Evolutionary conservation across 345 rosid genomes (phyloP), one percentile per base, ranked within the genome.

Genomic region (Bruguiera gymnorhiza): DNA sequence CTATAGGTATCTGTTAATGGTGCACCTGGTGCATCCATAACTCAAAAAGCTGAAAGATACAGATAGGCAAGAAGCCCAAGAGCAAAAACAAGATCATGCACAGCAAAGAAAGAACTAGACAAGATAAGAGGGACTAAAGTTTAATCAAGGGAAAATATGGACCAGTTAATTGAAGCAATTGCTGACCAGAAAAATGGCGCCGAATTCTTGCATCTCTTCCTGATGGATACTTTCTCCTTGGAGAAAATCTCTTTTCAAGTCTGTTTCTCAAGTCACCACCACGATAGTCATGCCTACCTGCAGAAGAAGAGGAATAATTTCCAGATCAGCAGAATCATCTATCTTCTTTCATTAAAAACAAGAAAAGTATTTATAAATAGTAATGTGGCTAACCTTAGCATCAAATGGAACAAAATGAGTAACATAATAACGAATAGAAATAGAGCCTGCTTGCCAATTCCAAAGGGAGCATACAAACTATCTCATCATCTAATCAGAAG

Each of bases 231-330:
- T 83, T 89, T 71, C 66, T 77, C 76, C 71, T 80, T 20, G 91
- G 91, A 76, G 96, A 92, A 70, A 72, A 75, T 69, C 89, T 94
- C 75, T 81, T 83, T 66, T 86, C 96, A 83, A 90, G 91, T 76
- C 77, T 92, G 81, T 81, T 79, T 82, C 99, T 89, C 81, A 92
- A 82, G 82, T 96, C 98, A 78, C 79, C 76, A 76, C 80, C 89
- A 62, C 83, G 74, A 83, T 78, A 63, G 75, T 79, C 87, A 37
- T 76, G 77, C 76, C 84, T 84, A 69, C 90, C 99, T 96, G 85
- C 59, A 68, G n/a, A 60, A 73, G 26, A 69, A 69, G 58, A 63
- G 69, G 66, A 48, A 65, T 52, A 76, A 73, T 60, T 75, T 76
- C 70, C 80, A 71, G 73, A 71, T 63, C 60, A 78, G 73, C 62